Evolutionary conservation across 768 basidiomycete species (phyloP).

Genomic region (Austroboletus festivus): DNA sequence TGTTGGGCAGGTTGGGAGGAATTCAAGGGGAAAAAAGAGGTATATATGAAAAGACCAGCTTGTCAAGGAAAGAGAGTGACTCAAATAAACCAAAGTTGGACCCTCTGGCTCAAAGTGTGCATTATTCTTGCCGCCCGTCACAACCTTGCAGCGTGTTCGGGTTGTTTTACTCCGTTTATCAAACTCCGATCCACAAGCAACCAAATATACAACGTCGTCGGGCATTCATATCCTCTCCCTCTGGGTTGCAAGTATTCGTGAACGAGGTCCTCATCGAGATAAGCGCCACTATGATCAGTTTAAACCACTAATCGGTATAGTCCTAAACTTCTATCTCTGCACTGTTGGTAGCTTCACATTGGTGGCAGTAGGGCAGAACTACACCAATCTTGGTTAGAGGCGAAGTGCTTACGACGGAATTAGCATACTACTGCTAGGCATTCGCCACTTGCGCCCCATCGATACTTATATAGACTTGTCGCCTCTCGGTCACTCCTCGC

Average conservation of each 20-base stretch:
- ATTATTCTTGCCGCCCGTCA: background rate
- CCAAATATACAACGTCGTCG: too few relatives aligned
- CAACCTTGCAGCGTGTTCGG: too few relatives aligned
- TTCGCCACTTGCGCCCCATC: background rate
- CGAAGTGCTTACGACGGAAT: background rate
- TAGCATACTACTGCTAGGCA: background rate
- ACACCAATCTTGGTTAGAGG: background rate
- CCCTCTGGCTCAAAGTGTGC: background rate
- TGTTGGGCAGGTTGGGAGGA: background rate
- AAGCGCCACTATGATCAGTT: background rate
- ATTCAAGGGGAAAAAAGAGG: background rate
- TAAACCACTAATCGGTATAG: background rate
- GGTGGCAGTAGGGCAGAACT: background rate
- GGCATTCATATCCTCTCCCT: too few relatives aligned
- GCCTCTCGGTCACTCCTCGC: conserved; percentile 2
- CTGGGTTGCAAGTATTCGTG: too few relatives aligned
- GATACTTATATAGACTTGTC: background rate
- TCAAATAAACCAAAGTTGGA: too few relatives aligned
- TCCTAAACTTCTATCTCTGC: too few relatives aligned
- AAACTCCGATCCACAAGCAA: background rate
- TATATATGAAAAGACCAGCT: background rate
- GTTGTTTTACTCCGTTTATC: too few relatives aligned
- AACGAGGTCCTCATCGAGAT: too few relatives aligned
- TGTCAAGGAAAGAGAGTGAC: background rate
- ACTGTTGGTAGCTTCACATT: background rate